Evolutionary conservation across 2,329 filamentous ascomycete genomes (phyloP), one percentile per base, ranked within the genome.

Genomic region (Chaetomiaceae sp.): DNA sequence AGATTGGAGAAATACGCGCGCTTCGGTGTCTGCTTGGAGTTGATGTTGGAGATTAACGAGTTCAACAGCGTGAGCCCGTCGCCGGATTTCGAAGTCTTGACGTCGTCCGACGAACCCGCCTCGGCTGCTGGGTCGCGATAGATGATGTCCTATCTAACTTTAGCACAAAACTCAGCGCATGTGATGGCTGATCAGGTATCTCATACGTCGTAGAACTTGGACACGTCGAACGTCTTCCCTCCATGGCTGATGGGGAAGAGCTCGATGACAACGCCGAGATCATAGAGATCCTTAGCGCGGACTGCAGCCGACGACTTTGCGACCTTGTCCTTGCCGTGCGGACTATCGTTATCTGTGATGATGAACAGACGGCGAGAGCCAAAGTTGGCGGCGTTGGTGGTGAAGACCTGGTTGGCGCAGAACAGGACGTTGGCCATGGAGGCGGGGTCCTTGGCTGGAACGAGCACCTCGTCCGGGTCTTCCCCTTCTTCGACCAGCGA

Each of bases 321-420:
- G 7, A 78, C 74, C 68, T 91, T 93, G 65, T 88, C 84, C 16
- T 79, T 75, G 0, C 74, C 72, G 65, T 95, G 88, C 4, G 93
- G 93, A 57, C 90, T 79, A 65, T 97, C 93, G 57, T 95, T 89
- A 66, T 97, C 90, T 0, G 93, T 97, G 50, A 99, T 89, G 56
- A 99, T 82, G 69, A 99, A 99, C n/a, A 99, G 72, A 30, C 93
- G 82, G 54, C 92, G 78, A 5, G 92, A 97, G 4, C 89, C 86
- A 66, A 97, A 97, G 63, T 96, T 97, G 16, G 93, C 84, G 0
- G 93, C 91, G 66, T 87, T 95, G 3, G 89, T 96, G 1, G 91
- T 96, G 65, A 99, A 96, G 45, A 97, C 87, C 64, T 96, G 90
- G 59, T 97, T 97, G 33, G 90, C 92, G 61, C 91, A 95, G 65